Base-by-base conservation (phyloP, 148 eudicot species). In the Pharnaceum exiguum region DNA sequence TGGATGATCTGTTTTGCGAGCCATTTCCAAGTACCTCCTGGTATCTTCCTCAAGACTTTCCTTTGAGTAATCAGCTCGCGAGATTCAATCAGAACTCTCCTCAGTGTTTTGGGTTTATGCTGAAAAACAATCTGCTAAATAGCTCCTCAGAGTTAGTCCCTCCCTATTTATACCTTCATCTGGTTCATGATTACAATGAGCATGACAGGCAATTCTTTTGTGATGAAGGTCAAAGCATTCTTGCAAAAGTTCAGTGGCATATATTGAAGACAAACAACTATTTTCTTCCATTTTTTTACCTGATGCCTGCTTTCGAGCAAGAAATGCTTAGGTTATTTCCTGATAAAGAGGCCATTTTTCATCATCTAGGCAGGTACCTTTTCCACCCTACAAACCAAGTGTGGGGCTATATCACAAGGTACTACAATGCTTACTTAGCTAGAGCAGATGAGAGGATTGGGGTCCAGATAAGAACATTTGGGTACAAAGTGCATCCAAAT, bases 121-220 rank as follows among this genome's bases (percentile, higher is more conserved):
- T 93, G 69, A 74, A 76, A 71, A 74, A 68, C 46, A 75, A 74
- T 21, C 59, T 70, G 5, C 67, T 75, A 33, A 72, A 56, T 46
- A 47, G 31, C 28, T 74, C 80, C 16, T 51, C 62, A 44, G n/a
- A n/a, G n/a, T n/a, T n/a, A n/a, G 50, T 69, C 1, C 80, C 77
- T 9, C 65, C 94, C 0, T 93, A 60, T 60, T 39, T 88, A 0
- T 89, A 93, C 70, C 86, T 89, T 42, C 95, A 89, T 82, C 73
- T 93, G 47, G 79, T 62, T 36, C 96, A 93, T 73, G 85, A 93
- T 58, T 89, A 88, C 59, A 85, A 72, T 44, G 85, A 85, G 22
- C 82, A 82, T 0, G 96, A 93, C 72, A 93, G 89, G 68, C 87
- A 83, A 30, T 93, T 93, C 76, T 93, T 93, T 73, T 89, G 96